These are phyloP conservation scores for Colletotrichum theobromicola DNA, from an alignment of 2,329 filamentous ascomycete genomes.

Conservation along the genomic window DNA sequence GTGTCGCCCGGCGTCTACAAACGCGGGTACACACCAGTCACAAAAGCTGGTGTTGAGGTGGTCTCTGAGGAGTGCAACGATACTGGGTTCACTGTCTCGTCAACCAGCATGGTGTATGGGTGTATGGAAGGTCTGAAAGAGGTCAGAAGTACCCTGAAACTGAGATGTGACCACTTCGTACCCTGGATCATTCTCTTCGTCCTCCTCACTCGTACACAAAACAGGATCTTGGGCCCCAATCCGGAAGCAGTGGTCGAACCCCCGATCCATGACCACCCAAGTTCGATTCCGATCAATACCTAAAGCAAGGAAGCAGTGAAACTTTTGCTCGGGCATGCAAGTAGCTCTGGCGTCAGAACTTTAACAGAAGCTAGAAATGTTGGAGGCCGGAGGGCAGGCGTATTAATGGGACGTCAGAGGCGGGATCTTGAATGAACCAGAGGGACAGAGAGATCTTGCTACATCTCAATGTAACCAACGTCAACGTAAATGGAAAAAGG, in stretches of 20 bases:
- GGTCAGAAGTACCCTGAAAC: not conserved
- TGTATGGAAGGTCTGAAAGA: not conserved
- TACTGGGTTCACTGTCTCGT: not conserved
- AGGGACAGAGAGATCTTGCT: not conserved
- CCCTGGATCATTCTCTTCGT: not conserved
- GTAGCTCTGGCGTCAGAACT: not conserved
- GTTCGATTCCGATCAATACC: not conserved
- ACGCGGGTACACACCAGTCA: not conserved
- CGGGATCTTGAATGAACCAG: not conserved
- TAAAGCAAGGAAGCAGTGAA: not conserved
- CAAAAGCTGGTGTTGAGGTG: not conserved
- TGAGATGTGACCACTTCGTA: accelerated
- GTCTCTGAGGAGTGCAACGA: not conserved
- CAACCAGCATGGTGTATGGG: not conserved
- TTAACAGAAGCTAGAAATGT: not conserved
- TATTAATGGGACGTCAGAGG: not conserved
- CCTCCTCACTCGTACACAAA: not conserved
- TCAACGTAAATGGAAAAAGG: not conserved
- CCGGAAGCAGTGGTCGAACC: not conserved
- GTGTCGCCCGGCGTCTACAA: not conserved
- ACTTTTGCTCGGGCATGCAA: not conserved
- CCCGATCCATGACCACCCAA: not conserved
- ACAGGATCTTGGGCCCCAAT: not conserved
- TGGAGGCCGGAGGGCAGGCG: not conserved
- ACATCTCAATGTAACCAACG: not conserved